Conservation (phyloP, 495 filamentous ascomycete genomes). For the Sabuloglossum arenarium region DNA sequence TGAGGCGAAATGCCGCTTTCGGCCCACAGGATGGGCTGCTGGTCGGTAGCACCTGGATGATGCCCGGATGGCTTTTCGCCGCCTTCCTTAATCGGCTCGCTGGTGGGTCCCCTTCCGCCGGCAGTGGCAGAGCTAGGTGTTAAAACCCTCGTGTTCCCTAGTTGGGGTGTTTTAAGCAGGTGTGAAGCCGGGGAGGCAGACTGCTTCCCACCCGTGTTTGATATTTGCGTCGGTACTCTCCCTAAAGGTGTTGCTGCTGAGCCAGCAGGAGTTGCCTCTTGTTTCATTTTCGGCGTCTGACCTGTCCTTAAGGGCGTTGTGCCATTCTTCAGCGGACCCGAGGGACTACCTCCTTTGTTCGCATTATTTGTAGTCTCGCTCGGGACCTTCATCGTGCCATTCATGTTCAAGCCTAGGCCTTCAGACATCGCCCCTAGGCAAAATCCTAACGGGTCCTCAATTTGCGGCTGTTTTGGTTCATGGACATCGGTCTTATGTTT, state of each 20-base stretch:
- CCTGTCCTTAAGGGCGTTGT: slow-evolving; percentile 6
- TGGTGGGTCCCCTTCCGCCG: neutral
- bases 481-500: slow-evolving; percentile 28
- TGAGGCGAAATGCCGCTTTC: slow-evolving; percentile 2
- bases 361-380: slow-evolving; percentile 11
- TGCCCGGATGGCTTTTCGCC: neutral
- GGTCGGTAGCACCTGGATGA: neutral
- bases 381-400: slow-evolving; percentile 14
- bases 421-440: slow-evolving; percentile 24
- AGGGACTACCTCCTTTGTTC: slow-evolving; percentile 1
- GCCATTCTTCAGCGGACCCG: neutral
- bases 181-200: slow-evolving; percentile 22
- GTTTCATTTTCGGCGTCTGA: slow-evolving; percentile 18
- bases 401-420: slow-evolving; percentile 19
- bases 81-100: neutral
- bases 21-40: neutral
- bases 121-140: slow-evolving; percentile 5
- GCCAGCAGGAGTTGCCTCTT: slow-evolving; percentile 20
- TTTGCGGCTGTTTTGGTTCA: slow-evolving; percentile 20
- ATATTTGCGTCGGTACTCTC: slow-evolving; percentile 18
- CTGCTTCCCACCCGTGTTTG: slow-evolving; percentile 21
- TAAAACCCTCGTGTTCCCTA: slow-evolving; percentile 14
- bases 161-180: slow-evolving; percentile 23
- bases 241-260: slow-evolving; percentile 10
- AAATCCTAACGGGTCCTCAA: slow-evolving; percentile 26